A percentile compares a stretch with the other conserved stretches of the same genome.
phyloP scores from a whole-genome alignment of 139 green algal genomes.

The Chlamydomonas eustigma region DNA sequence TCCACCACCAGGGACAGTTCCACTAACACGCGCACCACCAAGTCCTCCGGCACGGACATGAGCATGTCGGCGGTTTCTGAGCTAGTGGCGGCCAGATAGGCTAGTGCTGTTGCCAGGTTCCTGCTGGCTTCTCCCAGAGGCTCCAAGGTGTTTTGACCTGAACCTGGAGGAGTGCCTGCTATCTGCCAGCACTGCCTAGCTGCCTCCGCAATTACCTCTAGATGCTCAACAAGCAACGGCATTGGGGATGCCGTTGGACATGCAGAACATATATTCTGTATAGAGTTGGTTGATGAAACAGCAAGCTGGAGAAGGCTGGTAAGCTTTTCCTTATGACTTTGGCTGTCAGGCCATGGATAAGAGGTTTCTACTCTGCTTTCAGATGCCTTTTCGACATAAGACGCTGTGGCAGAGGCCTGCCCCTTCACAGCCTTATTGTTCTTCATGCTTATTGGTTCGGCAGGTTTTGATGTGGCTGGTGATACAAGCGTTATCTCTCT shows the following conservation, averaged over 20 bases:
- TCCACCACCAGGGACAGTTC: slow-evolving; percentile 23
- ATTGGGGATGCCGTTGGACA: not conserved
- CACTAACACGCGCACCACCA: slow-evolving; percentile 13
- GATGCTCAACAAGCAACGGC: not conserved
- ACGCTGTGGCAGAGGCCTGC: not conserved
- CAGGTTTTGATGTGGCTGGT: not conserved
- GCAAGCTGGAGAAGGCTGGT: too few species aligned
- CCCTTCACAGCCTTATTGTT: not conserved
- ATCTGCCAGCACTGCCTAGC: not conserved
- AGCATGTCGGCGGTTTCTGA: slow-evolving; percentile 45
- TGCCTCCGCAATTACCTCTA: not conserved
- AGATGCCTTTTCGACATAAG: not conserved
- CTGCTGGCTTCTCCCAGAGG: slow-evolving; percentile 37
- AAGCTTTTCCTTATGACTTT: too few species aligned
- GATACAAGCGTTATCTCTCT: too few species aligned
- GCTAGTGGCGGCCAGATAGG: slow-evolving; percentile 42
- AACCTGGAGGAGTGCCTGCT: not conserved
- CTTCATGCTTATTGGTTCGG: not conserved
- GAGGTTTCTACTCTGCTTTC: too few species aligned
- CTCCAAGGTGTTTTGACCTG: too few species aligned
- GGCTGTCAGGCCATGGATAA: too few species aligned
- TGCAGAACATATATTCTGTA: too few species aligned
- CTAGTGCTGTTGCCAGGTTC: slow-evolving; percentile 42
- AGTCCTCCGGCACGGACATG: slow-evolving; percentile 39
- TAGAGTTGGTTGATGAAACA: too few species aligned